A percentile compares a stretch with the other conserved stretches of the same genome.
Evolutionary conservation across 2,329 filamentous ascomycete genomes (phyloP).

Genomic region (Claviceps arundinis): DNA sequence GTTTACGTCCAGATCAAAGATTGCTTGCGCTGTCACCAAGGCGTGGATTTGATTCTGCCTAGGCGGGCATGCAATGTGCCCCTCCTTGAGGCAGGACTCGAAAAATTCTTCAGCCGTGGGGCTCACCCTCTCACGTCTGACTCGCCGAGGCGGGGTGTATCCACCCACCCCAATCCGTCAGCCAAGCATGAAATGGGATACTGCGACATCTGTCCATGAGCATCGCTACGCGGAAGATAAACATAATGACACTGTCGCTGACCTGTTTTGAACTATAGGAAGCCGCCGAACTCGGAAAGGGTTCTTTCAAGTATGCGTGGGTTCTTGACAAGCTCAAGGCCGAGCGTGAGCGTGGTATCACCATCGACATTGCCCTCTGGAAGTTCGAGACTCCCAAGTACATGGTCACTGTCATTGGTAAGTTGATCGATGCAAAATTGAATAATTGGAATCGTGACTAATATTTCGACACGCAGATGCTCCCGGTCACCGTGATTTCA

Average conservation of each 20-base stretch:
- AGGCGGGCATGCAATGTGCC: no score
- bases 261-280: conserved; percentile 45
- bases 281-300: conserved; percentile 98
- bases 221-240: background rate
- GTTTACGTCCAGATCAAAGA: background rate
- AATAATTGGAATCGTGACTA: no score
- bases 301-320: conserved; percentile 99
- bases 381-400: conserved; percentile 99
- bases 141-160: no score
- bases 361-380: conserved; percentile 99
- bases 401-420: conserved; percentile 95
- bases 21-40: background rate
- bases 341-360: conserved; percentile 99
- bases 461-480: conserved; percentile 47
- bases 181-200: no score
- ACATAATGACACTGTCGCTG: background rate
- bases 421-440: background rate
- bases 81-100: no score
- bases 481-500: conserved; percentile 99
- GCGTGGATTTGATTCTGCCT: no score
- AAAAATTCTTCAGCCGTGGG: no score
- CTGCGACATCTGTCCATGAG: background rate
- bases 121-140: no score
- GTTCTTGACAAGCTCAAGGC: conserved; percentile 99
- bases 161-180: no score